Evolutionary conservation across 2,329 filamentous ascomycete genomes (phyloP), one percentile per base, ranked within the genome.

Genomic region (Metarhizium anisopliae): DNA sequence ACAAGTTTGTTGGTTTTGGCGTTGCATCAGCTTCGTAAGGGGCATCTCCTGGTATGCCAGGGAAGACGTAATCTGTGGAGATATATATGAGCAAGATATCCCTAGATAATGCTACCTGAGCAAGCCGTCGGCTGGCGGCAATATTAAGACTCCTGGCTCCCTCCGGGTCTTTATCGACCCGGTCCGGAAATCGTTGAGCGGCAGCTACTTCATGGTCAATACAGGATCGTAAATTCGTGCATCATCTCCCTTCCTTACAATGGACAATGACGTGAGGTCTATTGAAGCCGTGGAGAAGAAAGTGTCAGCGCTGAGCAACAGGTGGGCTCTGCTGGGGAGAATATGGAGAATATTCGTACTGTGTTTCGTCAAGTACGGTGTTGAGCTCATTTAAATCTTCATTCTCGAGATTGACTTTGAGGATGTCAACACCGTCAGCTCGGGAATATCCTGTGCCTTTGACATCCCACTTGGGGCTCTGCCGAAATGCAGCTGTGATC

Each of bases 111-210:
- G 88, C 86, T n/a, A 84, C 77, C 45, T 76, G 70, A 10, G 89
- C 89, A 13, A 96, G 80, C 8, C 73, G 72, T 51, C 77, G 74
- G 50, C 89, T 87, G 2, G 90, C 87, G 3, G 82, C 77, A 13
- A 93, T 83, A 65, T 95, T 95, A 63, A 95, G 76, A 18, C 79
- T 79, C 58, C 80, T 81, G 3, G 90, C 89, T 54, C 83, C 87
- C 57, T 85, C 81, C 2, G 90, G 91, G 68, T 96, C 83, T 60
- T 82, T 80, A 63, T 91, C 87, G 66, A 91, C 93, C 67, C 87
- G 87, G 71, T 96, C 91, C 2, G 92, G 91, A 65, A 87, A 95
- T 59, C 90, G 84, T 70, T 95, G 92, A 50, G 91, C 91, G 45
- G 91, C 92, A 67, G 88, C 88, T 92, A 59, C 42, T 16, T 42